Base-by-base conservation (phyloP, 495 filamentous ascomycete genomes). In the Delitschia confertaspora region DNA sequence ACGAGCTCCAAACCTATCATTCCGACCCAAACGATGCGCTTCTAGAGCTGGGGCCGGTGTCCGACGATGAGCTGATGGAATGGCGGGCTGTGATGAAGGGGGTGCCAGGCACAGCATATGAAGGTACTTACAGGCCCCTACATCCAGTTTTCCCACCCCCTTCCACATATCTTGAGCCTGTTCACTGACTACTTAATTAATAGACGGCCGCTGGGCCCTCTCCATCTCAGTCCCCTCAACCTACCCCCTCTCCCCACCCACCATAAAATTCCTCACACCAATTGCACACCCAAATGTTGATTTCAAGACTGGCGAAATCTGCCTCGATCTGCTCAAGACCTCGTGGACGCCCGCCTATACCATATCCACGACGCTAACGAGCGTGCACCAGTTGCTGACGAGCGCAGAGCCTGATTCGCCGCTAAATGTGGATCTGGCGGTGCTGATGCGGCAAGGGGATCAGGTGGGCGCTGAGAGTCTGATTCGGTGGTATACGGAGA, bases 281-380 rank as follows among this genome's bases (percentile, higher is more conserved):
- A 56, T 48, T 47, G 44, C 36, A 33, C 53, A 56, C 33, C 42
- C 47, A 3, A 42, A 45, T 45, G 53, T 46, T 24, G 45, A 53
- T 40, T 56, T 50, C 51, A 35, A 76, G 51, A 87, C 80, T 3
- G 91, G 91, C 55, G 85, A 95, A 60, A 91, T 98, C 60, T 96
- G 91, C 56, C 74, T 96, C 9, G 88, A 94, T 48, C 70, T 98
- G 42, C 65, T 98, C 32, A 82, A 80, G 51, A 75, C 78, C 21
- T 72, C 74, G 33, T 98, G 91, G 91, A 80, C 79, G 48, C 82
- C 88, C 22, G 75, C 82, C 22, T 93, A 91, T 58, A 89, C 81
- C 21, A 69, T 95, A 17, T 75, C 80, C 17, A 71, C 76, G 47
- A 86, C 82, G 38, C 63, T 95, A 53, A 80, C 82, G 51, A 76